A percentile compares a stretch with the other conserved stretches of the same genome.
Conservation (phyloP, 345 rosid species). For the Syzygium grande region DNA sequence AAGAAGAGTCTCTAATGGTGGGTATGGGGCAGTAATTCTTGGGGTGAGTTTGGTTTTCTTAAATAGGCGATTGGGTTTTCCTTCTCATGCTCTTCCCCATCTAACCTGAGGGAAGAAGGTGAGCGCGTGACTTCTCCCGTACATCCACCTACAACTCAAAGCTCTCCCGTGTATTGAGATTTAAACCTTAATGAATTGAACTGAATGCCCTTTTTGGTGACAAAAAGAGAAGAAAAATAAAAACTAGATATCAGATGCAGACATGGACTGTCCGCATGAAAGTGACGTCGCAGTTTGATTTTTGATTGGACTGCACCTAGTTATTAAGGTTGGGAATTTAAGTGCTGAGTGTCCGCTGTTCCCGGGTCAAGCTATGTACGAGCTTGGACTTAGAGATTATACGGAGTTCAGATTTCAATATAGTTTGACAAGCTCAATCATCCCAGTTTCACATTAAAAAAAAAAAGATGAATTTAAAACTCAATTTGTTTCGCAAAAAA, state of each 20-base stretch:
- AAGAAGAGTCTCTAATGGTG: background rate
- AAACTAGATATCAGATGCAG: background rate
- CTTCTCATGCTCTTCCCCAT: background rate
- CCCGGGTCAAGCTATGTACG: background rate
- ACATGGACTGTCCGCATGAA: background rate
- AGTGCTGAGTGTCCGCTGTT: background rate
- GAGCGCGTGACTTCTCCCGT: conserved; percentile 18
- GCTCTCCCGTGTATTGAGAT: background rate
- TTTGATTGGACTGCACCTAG: background rate
- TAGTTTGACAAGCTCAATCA: background rate
- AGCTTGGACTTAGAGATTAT: background rate
- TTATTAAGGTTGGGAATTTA: too few relatives aligned
- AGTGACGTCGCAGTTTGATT: background rate
- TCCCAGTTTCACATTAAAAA: background rate
- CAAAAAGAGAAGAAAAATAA: background rate
- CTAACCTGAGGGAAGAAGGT: background rate
- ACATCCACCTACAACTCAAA: conserved; percentile 9
- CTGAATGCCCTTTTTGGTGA: background rate
- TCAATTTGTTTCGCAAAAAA: too few relatives aligned
- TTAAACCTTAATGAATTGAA: background rate
- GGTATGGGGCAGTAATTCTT: background rate
- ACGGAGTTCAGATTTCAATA: background rate
- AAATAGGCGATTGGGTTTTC: background rate
- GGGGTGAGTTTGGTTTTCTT: background rate
- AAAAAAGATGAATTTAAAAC: background rate